Evolutionary conservation across 1,284 basidiomycete species (phyloP).

Genomic region (Clitocybe nebularis): DNA sequence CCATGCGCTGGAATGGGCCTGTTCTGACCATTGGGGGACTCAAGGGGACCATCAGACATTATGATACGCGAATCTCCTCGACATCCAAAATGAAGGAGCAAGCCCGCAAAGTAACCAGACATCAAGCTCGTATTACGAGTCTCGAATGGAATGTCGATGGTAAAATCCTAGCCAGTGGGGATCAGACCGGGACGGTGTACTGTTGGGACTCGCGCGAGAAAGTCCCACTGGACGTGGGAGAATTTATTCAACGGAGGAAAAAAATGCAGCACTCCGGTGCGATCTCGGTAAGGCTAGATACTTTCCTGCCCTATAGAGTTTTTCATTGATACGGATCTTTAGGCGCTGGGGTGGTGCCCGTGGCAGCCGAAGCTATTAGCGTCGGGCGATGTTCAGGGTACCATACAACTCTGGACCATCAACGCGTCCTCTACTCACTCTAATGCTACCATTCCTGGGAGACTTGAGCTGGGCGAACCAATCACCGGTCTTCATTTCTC

Average conservation of each 20-base stretch:
- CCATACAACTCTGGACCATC: conserved; percentile 76
- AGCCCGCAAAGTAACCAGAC: conserved; percentile 43
- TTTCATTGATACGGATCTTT: conserved; percentile 11
- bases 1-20: conserved; percentile 45
- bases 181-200: conserved; percentile 45
- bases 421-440: conserved; percentile 40
- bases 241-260: conserved; percentile 47
- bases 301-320: neutral
- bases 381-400: conserved; percentile 79
- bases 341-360: conserved; percentile 91
- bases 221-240: conserved; percentile 50
- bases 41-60: conserved; percentile 49
- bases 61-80: conserved; percentile 44
- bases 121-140: conserved; percentile 44
- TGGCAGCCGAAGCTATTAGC: conserved; percentile 85
- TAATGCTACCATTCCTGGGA: conserved; percentile 56
- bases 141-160: conserved; percentile 49
- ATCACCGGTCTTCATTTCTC: conserved; percentile 85
- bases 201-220: conserved; percentile 49
- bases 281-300: conserved; percentile 48
- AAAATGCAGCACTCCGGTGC: conserved; percentile 54
- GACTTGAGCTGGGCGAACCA: conserved; percentile 60
- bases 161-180: conserved; percentile 48
- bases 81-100: conserved; percentile 48
- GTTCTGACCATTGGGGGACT: conserved; percentile 44